These are phyloP conservation scores for Ophiostoma himal-ulmi DNA, from an alignment of 2,329 filamentous ascomycete species.

Conservation along the genomic window DNA sequence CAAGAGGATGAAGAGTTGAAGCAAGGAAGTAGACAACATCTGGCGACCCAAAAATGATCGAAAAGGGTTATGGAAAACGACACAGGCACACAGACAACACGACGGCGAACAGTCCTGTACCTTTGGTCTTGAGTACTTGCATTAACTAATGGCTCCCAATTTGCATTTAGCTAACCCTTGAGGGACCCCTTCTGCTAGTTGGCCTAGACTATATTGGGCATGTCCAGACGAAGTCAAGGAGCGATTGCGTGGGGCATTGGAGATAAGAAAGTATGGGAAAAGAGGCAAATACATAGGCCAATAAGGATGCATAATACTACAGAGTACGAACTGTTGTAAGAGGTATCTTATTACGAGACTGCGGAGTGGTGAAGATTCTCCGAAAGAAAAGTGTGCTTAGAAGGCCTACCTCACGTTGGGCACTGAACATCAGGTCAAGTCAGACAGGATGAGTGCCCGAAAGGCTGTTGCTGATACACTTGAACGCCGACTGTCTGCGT, in stretches of 20 bases:
- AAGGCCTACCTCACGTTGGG: neutral
- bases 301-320: neutral
- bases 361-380: neutral
- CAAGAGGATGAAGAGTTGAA: neutral
- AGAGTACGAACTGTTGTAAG: neutral
- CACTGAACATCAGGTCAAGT: neutral
- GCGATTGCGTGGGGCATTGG: conserved; percentile 18
- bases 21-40: neutral
- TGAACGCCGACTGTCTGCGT: neutral
- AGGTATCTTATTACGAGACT: neutral
- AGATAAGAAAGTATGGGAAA: conserved; percentile 16
- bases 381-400: neutral
- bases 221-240: conserved; percentile 20
- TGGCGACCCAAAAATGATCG: neutral
- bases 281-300: neutral
- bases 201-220: conserved; percentile 15
- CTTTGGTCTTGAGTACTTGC: neutral
- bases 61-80: conserved; percentile 10
- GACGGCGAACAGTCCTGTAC: neutral
- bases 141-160: neutral
- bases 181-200: neutral
- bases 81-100: neutral
- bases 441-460: neutral
- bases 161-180: neutral
- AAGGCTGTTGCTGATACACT: neutral